These are phyloP conservation scores for Salvia sclarea DNA, from an alignment of 305 asterid species.

Conservation along the genomic window DNA sequence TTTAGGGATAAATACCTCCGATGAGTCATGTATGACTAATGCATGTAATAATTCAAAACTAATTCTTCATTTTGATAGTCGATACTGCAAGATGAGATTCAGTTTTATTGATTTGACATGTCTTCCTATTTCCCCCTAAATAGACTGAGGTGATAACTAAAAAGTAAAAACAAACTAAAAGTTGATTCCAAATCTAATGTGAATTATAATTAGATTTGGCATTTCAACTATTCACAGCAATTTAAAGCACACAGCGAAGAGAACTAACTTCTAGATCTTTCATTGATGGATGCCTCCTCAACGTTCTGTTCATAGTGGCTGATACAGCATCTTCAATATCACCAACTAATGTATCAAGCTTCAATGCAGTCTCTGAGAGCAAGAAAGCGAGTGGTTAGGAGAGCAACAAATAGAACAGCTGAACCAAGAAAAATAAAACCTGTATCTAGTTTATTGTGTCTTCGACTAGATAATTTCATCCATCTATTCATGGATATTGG, in stretches of 20 bases:
- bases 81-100: background rate
- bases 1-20: background rate
- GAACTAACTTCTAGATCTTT: conserved; percentile 67
- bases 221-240: conserved; percentile 15
- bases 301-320: conserved; percentile 59
- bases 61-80: background rate
- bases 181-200: background rate
- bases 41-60: background rate
- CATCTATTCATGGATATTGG: conserved; percentile 17
- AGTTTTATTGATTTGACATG: conserved; percentile 17
- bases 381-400: conserved; percentile 23
- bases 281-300: conserved; percentile 58
- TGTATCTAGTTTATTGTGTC: conserved; percentile 4
- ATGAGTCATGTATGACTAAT: conserved; percentile 12
- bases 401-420: conserved; percentile 22
- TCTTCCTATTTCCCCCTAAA: background rate
- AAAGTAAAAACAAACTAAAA: background rate
- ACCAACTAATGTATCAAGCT: conserved; percentile 84
- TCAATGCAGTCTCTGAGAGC: conserved; percentile 77
- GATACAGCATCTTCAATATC: conserved; percentile 94
- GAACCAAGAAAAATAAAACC: conserved; percentile 19
- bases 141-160: background rate
- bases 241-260: conserved; percentile 17
- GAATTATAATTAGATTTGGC: conserved; percentile 13
- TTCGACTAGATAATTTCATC: conserved; percentile 3